Percentiles rank a stretch among this genome's conserved stretches.
Conservation (phyloP, 1,284 basidiomycete genomes). For the Sporisorium reilianum region DNA sequence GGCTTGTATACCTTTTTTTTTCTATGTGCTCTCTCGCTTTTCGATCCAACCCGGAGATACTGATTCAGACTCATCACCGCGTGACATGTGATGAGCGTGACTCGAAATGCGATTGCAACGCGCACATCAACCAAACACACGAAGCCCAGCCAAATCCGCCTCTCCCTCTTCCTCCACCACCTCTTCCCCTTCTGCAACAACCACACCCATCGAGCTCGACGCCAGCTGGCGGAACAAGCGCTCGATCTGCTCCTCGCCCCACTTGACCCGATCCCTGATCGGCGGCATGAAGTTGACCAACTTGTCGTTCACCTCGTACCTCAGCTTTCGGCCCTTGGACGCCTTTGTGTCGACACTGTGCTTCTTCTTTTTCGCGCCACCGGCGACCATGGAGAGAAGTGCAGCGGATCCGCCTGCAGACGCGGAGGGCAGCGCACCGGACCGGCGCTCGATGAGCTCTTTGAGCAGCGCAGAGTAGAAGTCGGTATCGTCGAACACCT, state of each 20-base stretch:
- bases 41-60: not conserved
- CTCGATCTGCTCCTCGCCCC: slow-evolving; percentile 60
- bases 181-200: slow-evolving; percentile 7
- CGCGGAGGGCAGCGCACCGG: slow-evolving; percentile 10
- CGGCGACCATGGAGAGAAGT: slow-evolving; percentile 19
- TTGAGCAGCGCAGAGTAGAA: slow-evolving; percentile 65
- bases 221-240: slow-evolving; percentile 61
- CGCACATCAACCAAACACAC: slow-evolving; percentile 34
- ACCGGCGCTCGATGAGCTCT: slow-evolving; percentile 63
- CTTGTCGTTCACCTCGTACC: slow-evolving; percentile 67
- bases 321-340: slow-evolving; percentile 62
- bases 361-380: slow-evolving; percentile 50
- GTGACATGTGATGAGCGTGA: not conserved
- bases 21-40: not conserved
- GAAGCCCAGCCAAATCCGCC: slow-evolving; percentile 35
- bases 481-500: slow-evolving; percentile 67
- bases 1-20: slow-evolving; percentile 16
- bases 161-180: slow-evolving; percentile 14
- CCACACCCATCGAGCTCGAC: slow-evolving; percentile 17
- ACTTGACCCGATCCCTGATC: slow-evolving; percentile 46
- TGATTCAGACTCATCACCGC: not conserved
- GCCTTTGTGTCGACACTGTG: slow-evolving; percentile 60
- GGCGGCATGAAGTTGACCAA: slow-evolving; percentile 68
- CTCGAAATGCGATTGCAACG: not conserved
- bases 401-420: slow-evolving; percentile 21